A percentile compares a stretch with the other conserved stretches of the same genome.
phyloP scores from a whole-genome alignment of 2,329 filamentous ascomycete genomes.

The Penicillium palitans region DNA sequence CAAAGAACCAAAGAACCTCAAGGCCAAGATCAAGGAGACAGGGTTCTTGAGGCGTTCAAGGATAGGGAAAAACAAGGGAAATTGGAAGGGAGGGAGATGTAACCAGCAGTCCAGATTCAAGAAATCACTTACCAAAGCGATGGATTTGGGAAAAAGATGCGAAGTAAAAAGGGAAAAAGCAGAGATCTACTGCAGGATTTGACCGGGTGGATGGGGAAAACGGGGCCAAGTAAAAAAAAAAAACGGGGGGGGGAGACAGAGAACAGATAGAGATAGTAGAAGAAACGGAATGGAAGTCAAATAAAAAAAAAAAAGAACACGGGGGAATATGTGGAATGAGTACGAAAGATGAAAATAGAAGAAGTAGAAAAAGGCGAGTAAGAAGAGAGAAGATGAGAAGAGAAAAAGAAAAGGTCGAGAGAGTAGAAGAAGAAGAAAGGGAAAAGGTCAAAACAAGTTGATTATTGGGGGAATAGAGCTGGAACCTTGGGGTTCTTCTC shows the following conservation, averaged over 20 bases:
- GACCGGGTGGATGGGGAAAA: constrained; percentile 13
- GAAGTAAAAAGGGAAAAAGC: background rate
- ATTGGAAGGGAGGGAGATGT: background rate
- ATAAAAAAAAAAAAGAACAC: background rate
- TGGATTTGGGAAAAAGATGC: background rate
- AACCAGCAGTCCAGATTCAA: background rate
- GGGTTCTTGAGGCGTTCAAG: background rate
- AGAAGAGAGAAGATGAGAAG: background rate
- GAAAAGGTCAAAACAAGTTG: constrained; percentile 12
- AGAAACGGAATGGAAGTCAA: background rate
- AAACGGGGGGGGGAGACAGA: constrained; percentile 2
- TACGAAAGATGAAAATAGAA: background rate
- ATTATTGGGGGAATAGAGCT: constrained; percentile 1
- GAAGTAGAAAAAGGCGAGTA: background rate
- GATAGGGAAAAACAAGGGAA: background rate
- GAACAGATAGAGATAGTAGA: constrained; percentile 3
- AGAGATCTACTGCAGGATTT: constrained; percentile 23
- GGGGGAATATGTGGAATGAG: background rate
- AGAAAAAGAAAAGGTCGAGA: background rate
- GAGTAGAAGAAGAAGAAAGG: background rate
- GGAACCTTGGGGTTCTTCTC: constrained; percentile 1
- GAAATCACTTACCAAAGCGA: constrained; percentile 5
- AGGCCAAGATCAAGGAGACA: constrained; percentile 3
- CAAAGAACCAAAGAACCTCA: background rate
- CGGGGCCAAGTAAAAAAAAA: constrained; percentile 8